Conservation (phyloP, 2,329 filamentous ascomycete species). For the Colletotrichum lentis region DNA sequence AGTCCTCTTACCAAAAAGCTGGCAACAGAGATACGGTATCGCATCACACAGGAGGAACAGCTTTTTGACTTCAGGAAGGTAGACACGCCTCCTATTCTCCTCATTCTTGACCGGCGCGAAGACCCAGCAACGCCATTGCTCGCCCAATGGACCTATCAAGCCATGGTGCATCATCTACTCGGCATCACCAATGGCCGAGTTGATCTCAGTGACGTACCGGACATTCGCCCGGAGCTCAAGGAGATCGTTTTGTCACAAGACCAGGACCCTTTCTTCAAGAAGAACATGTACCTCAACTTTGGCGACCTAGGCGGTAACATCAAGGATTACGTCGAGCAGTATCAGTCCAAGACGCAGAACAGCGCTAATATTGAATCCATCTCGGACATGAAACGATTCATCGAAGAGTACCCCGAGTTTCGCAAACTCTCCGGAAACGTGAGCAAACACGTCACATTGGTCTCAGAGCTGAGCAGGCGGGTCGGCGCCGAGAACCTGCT, state of each 20-base stretch:
- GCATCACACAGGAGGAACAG: constrained; percentile 94
- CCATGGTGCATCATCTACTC: constrained; percentile 98
- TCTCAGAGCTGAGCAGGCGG: constrained; percentile 88
- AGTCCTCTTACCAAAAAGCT: constrained; percentile 91
- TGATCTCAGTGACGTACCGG: constrained; percentile 82
- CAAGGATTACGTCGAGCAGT: constrained; percentile 98
- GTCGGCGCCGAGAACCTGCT: constrained; percentile 86
- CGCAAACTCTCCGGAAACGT: constrained; percentile 96
- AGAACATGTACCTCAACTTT: constrained; percentile 99
- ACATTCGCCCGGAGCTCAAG: constrained; percentile 84
- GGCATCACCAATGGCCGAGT: constrained; percentile 96
- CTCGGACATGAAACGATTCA: constrained; percentile 98
- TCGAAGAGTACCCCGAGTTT: constrained; percentile 98
- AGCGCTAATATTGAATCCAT: constrained; percentile 97
- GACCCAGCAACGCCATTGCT: constrained; percentile 94
- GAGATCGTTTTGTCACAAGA: constrained; percentile 97
- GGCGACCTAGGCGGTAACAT: constrained; percentile 94
- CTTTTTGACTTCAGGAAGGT: constrained; percentile 95
- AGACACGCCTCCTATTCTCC: constrained; percentile 90
- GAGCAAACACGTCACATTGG: constrained; percentile 96
- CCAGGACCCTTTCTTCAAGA: constrained; percentile 97
- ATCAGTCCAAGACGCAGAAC: constrained; percentile 96
- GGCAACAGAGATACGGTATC: constrained; percentile 89
- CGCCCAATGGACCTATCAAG: constrained; percentile 99
- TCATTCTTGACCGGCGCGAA: constrained; percentile 89